Evolutionary conservation across 176 grass and related monocot species (phyloP).

Genomic region (Bolboschoenus planiculmis): DNA sequence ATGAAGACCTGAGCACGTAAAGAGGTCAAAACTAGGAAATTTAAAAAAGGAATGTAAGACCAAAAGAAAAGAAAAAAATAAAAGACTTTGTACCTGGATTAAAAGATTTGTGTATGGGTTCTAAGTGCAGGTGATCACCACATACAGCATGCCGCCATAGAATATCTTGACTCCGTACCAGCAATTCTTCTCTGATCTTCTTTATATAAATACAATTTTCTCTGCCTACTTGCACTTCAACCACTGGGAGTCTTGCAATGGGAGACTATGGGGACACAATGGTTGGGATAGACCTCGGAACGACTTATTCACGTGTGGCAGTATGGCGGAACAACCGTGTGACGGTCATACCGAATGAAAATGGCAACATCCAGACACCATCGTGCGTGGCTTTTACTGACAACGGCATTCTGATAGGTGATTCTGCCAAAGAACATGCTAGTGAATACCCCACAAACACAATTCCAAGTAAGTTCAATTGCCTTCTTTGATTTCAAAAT

Average conservation of each 20-base stretch:
- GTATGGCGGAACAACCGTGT: neutral
- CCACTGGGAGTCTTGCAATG: neutral
- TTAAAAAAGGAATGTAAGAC: neutral
- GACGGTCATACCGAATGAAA: neutral
- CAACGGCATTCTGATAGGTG: slow-evolving; percentile 1
- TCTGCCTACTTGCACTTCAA: neutral
- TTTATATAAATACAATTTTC: neutral
- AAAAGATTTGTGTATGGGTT: neutral
- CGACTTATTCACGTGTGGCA: neutral
- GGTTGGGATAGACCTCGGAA: neutral
- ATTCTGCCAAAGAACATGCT: slow-evolving; percentile 3
- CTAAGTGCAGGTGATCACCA: neutral
- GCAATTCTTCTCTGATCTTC: neutral
- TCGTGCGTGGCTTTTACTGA: neutral
- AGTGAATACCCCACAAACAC: neutral
- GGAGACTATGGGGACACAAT: neutral
- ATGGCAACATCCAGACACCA: neutral
- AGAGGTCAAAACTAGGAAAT: neutral
- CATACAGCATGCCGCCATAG: neutral
- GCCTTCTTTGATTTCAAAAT: neutral
- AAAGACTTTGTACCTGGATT: neutral
- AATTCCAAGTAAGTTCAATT: neutral
- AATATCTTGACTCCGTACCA: neutral
- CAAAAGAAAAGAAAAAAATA: neutral
- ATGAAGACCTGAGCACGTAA: neutral